phyloP scores from a whole-genome alignment of 2,329 filamentous ascomycete species.

The Periconia digitata region DNA sequence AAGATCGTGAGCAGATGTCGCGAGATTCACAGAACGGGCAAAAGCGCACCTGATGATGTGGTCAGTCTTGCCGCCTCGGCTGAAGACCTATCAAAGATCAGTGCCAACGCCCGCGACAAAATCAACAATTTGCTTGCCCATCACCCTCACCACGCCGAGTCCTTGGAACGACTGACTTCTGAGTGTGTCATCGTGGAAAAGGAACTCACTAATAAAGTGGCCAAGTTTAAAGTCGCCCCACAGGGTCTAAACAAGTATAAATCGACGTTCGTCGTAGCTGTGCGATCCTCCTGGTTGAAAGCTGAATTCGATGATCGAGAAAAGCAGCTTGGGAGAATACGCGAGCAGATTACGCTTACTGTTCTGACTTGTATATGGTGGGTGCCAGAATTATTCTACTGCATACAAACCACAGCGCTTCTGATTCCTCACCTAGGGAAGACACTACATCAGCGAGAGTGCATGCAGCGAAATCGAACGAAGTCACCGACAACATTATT shows the following conservation, averaged over 20 bases:
- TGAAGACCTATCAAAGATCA: neutral
- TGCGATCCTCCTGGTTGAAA: neutral
- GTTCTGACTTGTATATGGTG: neutral
- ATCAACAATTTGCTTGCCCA: neutral
- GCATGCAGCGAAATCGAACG: neutral
- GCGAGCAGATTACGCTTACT: neutral
- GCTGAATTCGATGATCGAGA: neutral
- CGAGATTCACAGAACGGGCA: neutral
- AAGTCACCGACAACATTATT: neutral
- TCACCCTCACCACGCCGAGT: neutral
- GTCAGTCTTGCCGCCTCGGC: neutral
- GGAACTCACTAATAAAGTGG: neutral
- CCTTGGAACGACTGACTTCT: neutral
- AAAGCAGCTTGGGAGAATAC: neutral
- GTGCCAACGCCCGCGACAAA: neutral
- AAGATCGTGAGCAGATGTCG: neutral
- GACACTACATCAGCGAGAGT: neutral
- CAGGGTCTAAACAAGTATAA: neutral
- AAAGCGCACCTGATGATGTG: neutral
- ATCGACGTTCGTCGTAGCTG: neutral
- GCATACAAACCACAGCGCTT: neutral
- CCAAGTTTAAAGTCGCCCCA: neutral
- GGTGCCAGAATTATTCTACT: neutral
- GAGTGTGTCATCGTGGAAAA: neutral
- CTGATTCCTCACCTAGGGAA: neutral